A percentile compares a stretch with the other conserved stretches of the same genome.
These are phyloP conservation scores for Hypsizygus marmoreus DNA, from an alignment of 768 basidiomycete genomes.

Conservation along the genomic window DNA sequence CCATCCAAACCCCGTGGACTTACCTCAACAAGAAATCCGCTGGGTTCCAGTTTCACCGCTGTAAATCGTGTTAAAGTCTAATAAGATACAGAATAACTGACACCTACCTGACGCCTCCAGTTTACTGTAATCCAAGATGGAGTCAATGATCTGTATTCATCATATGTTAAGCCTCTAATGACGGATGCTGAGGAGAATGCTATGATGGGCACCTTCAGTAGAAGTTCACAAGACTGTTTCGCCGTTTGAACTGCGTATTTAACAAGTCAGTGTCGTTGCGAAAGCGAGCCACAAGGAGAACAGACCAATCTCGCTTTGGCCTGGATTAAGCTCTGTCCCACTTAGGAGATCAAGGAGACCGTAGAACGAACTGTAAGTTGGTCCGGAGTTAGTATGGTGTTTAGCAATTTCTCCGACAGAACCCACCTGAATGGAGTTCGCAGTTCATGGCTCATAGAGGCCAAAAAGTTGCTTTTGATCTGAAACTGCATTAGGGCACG, in stretches of 20 bases:
- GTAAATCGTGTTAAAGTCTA: conserved; percentile 10
- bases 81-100: not conserved
- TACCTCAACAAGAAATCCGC: conserved; percentile 66
- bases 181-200: not conserved
- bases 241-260: conserved; percentile 63
- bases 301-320: conserved; percentile 70
- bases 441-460: conserved; percentile 78
- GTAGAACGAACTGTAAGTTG: conserved; percentile 61
- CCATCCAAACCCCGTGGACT: conserved; percentile 5
- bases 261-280: not conserved
- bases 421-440: conserved; percentile 74
- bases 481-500: conserved; percentile 22
- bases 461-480: conserved; percentile 80
- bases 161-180: not conserved
- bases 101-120: conserved; percentile 67
- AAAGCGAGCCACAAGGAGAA: not conserved
- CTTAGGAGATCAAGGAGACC: conserved; percentile 74
- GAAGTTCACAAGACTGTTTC: conserved; percentile 74
- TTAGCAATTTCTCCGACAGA: not conserved
- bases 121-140: conserved; percentile 79
- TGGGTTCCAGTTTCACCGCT: conserved; percentile 73
- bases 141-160: conserved; percentile 74
- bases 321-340: conserved; percentile 67
- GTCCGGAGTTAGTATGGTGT: conserved; percentile 5
- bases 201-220: conserved; percentile 70